Conservation (phyloP, 1,139 yeast species). For the Blastobotrys petasosporus region DNA sequence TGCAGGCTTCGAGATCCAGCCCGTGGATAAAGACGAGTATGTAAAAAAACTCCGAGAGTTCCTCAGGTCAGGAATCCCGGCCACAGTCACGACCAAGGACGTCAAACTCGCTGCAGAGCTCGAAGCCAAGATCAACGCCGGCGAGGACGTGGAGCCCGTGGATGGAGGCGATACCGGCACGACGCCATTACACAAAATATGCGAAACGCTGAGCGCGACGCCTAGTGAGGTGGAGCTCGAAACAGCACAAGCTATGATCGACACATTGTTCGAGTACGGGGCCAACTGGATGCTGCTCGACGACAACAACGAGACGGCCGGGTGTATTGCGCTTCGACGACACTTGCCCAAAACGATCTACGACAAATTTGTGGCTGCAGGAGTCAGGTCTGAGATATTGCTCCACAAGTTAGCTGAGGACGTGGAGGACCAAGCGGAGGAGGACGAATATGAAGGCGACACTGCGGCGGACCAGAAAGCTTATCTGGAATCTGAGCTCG, state of each 20-base stretch:
- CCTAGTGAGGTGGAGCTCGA: constrained; percentile 40
- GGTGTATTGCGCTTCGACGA: constrained; percentile 46
- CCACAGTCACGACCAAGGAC: constrained; percentile 78
- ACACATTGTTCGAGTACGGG: constrained; percentile 69
- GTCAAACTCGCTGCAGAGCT: constrained; percentile 35
- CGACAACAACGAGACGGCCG: constrained; percentile 64
- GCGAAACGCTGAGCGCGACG: constrained; percentile 25
- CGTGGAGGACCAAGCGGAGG: constrained; percentile 20
- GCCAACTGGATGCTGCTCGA: constrained; percentile 80
- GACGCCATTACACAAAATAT: constrained; percentile 70
- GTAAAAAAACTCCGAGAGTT: constrained; percentile 41
- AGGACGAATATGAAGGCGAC: constrained; percentile 21
- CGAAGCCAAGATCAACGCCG: constrained; percentile 8
- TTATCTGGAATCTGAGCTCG: constrained; percentile 60
- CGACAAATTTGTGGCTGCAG: constrained; percentile 67
- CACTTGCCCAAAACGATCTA: constrained; percentile 34
- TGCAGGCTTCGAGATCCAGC: constrained; percentile 52
- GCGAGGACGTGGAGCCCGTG: constrained; percentile 13
- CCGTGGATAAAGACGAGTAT: constrained; percentile 44
- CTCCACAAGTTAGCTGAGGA: constrained; percentile 65
- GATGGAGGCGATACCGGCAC: constrained; percentile 45
- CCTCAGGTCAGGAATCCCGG: constrained; percentile 62
- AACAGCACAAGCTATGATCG: constrained; percentile 52
- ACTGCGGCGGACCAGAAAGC: constrained; percentile 46
- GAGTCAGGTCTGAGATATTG: constrained; percentile 82